These are phyloP conservation scores for Omphalotus guepiniiformis DNA, from an alignment of 768 basidiomycete species.

Conservation along the genomic window DNA sequence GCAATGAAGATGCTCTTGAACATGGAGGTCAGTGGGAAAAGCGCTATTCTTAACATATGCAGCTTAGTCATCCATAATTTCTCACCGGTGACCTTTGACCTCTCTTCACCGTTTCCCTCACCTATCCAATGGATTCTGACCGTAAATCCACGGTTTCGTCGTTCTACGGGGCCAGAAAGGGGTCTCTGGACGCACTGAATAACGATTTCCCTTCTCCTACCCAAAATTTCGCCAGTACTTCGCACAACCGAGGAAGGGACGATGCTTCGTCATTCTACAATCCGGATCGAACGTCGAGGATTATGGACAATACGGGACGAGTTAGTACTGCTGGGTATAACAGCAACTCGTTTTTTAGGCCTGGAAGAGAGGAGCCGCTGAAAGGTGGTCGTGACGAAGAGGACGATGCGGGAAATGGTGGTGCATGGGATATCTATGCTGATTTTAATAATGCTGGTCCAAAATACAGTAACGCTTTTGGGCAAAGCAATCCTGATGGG, in stretches of 20 bases:
- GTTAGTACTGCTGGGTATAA: conserved; percentile 67
- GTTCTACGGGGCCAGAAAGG: conserved; percentile 66
- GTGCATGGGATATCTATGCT: conserved; percentile 76
- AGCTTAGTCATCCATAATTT: too few relatives aligned
- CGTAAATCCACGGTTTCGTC: conserved; percentile 77
- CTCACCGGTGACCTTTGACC: too few relatives aligned
- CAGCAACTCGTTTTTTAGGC: conserved; percentile 58
- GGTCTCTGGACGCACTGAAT: conserved; percentile 60
- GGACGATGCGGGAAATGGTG: conserved; percentile 38
- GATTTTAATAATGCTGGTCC: conserved; percentile 89
- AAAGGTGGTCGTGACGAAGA: conserved; percentile 78
- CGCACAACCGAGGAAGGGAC: conserved; percentile 40
- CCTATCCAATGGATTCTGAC: conserved; percentile 80
- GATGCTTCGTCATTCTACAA: conserved; percentile 73
- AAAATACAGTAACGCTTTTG: conserved; percentile 65
- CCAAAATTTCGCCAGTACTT: conserved; percentile 28
- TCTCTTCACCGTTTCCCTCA: too few relatives aligned
- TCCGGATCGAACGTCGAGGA: conserved; percentile 40
- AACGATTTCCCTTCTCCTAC: conserved; percentile 40
- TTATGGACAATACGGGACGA: conserved; percentile 30
- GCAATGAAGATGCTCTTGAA: too few relatives aligned
- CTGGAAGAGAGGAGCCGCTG: conserved; percentile 70
- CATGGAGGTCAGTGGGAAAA: too few relatives aligned
- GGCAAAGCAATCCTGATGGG: conserved; percentile 41
- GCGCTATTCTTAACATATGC: too few relatives aligned